Evolutionary conservation across 345 rosid genomes (phyloP), one percentile per base, ranked within the genome.

Genomic region (Eucalyptus polyanthemos): DNA sequence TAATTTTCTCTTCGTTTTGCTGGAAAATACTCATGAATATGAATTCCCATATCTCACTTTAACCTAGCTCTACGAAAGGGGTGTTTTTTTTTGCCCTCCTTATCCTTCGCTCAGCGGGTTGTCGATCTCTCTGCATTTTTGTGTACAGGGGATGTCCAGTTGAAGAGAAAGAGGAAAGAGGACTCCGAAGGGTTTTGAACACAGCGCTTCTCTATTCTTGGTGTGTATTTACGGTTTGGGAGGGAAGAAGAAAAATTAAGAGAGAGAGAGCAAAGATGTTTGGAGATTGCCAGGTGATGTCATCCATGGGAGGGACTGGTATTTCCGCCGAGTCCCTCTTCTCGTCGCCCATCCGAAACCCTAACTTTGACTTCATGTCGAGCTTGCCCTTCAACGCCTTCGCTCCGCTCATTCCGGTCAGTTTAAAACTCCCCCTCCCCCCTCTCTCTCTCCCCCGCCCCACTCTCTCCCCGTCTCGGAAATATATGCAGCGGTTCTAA

Each of bases 271-370:
- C 40, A 89, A 92, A 69, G 24, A 96, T 95, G 98, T 94, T 91
- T 89, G 98, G 94, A 80, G 97, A 95, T 90, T 94, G 95, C 89
- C 92, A 97, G 93, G 95, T 94, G 87, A 92, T 97, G 93, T 90
- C 98, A 37, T 90, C 95, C n/a, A 90, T 96, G 87, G 96, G 94
- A 89, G 97, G 95, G 54, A 93, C 90, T 83, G 93, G 93, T 81
- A 94, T 95, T 60, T 91, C 94, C 37, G 89, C 98, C 40, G 97
- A 97, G 83, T 90, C 92, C 92, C 87, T 93, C 62, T 95, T 93
- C 89, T 90, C 96, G 15, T 92, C 97, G 6, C 93, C 94, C 12
- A 92, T 95, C 91, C 97, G 94, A 90, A 97, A 94, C 97, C 96
- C 97, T 93, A 97, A 92, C 92, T 96, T 95, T 92, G 95, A 92